Conservation (phyloP, 2,329 filamentous ascomycete species). For the Fusarium ramigenum region DNA sequence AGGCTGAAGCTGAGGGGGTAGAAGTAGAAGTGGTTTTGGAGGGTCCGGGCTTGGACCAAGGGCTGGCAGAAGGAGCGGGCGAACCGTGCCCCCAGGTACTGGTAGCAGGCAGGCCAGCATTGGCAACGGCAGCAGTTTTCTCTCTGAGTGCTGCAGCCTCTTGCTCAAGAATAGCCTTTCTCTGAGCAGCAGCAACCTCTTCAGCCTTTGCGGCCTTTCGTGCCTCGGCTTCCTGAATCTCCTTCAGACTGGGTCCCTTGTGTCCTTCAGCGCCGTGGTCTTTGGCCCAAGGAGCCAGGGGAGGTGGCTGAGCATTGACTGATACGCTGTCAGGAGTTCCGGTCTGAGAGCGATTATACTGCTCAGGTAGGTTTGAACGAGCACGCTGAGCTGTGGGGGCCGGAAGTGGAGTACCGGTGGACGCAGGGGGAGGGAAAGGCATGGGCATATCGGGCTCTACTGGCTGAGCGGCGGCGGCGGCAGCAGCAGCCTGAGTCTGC, state of each 20-base stretch:
- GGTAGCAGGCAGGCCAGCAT: conserved; percentile 78
- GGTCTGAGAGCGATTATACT: conserved; percentile 75
- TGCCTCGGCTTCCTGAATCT: conserved; percentile 96
- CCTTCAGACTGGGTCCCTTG: conserved; percentile 90
- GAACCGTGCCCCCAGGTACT: conserved; percentile 90
- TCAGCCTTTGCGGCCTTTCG: conserved; percentile 91
- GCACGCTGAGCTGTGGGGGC: conserved; percentile 89
- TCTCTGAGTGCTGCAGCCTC: conserved; percentile 71
- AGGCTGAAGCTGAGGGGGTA: conserved; percentile 34
- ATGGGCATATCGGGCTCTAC: conserved; percentile 73
- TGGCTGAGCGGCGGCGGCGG: conserved; percentile 53
- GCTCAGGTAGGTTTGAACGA: conserved; percentile 83
- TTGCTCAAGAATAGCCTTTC: conserved; percentile 81
- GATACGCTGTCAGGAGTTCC: conserved; percentile 72
- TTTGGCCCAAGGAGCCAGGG: conserved; percentile 94
- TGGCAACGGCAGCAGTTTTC: conserved; percentile 61
- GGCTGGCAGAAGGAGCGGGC: conserved; percentile 71
- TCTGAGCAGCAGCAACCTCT: conserved; percentile 78
- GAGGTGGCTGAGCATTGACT: conserved; percentile 64
- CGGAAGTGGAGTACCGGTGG: conserved; percentile 82
- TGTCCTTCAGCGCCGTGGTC: conserved; percentile 75
- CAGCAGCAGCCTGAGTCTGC: conserved; percentile 69
- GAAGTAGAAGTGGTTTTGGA: conserved; percentile 51
- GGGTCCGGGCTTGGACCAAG: conserved; percentile 73
- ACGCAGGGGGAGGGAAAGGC: conserved; percentile 70